Base-by-base conservation (phyloP, 805 yeast species). In the Barnettozyma salicaria region DNA sequence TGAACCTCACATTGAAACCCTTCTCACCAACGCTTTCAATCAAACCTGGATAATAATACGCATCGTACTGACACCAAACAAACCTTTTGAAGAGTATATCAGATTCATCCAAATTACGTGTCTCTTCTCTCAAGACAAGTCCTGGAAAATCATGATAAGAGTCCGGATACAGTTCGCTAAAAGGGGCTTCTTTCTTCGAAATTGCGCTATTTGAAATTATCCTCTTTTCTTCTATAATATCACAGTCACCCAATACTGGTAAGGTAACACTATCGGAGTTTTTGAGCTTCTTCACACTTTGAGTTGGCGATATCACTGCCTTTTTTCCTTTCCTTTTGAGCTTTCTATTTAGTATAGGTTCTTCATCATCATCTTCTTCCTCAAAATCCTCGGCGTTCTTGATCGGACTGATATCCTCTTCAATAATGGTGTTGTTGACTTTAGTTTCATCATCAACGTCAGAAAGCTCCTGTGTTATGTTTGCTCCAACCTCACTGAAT, bases 51-150 rank as follows among this genome's bases (percentile, higher is more conserved):
- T 70, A 75, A 53, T 64, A 64, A 31, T 66, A 68, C 28, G 70
- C 60, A 39, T 67, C 64, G 44, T 66, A 68, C 12, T 65, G 63
- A 10, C 74, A 76, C 80, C 80, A 78, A 2, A 77, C 78, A 30
- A 73, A 65, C 13, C 52, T 50, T 14, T 47, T 49, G 35, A 54
- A 60, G 2, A 42, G 19, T 6, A 65, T 49, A 37, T 64, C 65
- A 1, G 41, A 39, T 13, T 48, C 50, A 1, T 58, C 42, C 7
- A 64, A 39, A 3, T 17, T n/a, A 6, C 18, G 20, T 28, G 39
- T 13, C 38, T 45, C 44, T 26, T 31, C 19, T 19, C 38, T 21
- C 18, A 41, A 23, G 14, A 32, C 22, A 4, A 32, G 40, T 4
- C n/a, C 12, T 4, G 41, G 49, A 7, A 38, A 16, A 3, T 11